A percentile compares a stretch with the other conserved stretches of the same genome.
Evolutionary conservation across 2,329 filamentous ascomycete species (phyloP).

Genomic region (Incumbomyces lentus): DNA sequence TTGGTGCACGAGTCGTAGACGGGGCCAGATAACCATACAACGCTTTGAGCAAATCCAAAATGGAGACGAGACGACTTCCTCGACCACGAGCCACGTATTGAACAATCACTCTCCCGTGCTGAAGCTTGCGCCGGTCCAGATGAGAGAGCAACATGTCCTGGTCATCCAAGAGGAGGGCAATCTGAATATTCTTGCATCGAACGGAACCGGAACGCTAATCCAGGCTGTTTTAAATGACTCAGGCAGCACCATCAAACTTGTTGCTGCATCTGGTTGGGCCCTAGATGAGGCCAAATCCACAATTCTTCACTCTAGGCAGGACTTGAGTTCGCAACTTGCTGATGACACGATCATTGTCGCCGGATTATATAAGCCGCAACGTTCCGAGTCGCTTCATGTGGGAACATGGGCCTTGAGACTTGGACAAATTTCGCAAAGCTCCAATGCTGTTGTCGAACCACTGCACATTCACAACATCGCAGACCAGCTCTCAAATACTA

Average conservation of each 20-base stretch:
- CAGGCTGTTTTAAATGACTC: background rate
- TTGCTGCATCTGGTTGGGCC: slow-evolving; percentile 16
- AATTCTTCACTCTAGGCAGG: slow-evolving; percentile 20
- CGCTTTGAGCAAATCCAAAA: slow-evolving; percentile 42
- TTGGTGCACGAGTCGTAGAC: slow-evolving; percentile 41
- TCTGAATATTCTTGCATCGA: slow-evolving; percentile 30
- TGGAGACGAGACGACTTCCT: slow-evolving; percentile 13
- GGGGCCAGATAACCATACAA: slow-evolving; percentile 31
- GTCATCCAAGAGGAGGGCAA: slow-evolving; percentile 35
- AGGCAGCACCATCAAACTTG: slow-evolving; percentile 8
- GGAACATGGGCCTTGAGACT: background rate
- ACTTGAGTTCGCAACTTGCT: slow-evolving; percentile 13
- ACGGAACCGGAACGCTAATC: slow-evolving; percentile 11
- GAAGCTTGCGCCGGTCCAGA: slow-evolving; percentile 31
- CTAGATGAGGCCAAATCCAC: slow-evolving; percentile 18
- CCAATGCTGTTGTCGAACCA: background rate
- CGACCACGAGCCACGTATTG: slow-evolving; percentile 24
- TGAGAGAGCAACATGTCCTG: slow-evolving; percentile 26
- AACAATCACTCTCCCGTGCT: slow-evolving; percentile 29
- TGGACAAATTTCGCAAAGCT: background rate
- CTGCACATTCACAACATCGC: background rate
- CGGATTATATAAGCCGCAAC: background rate
- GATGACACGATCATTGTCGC: background rate
- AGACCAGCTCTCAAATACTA: background rate
- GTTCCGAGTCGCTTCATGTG: background rate